A percentile compares a stretch with the other conserved stretches of the same genome.
Conservation (phyloP, 2,329 filamentous ascomycete species). For the Fusarium falciforme region DNA sequence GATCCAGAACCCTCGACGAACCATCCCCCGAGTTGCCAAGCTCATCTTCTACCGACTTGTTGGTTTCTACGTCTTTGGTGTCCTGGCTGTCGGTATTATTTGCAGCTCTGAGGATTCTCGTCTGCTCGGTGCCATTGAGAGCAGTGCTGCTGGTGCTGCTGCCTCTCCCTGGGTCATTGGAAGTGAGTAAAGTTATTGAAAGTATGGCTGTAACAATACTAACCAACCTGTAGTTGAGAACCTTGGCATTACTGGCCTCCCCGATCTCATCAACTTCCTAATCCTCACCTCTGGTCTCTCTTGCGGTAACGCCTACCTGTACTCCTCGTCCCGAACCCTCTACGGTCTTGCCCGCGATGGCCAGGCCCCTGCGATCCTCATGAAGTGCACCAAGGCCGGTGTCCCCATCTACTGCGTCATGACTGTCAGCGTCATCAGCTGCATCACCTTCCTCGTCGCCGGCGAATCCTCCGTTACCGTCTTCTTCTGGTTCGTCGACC, state of each 20-base stretch:
- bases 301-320: constrained; percentile 61
- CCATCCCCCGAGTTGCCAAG: constrained; percentile 77
- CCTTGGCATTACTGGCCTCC: constrained; percentile 61
- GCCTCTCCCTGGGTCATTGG: constrained; percentile 71
- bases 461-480: constrained; percentile 59
- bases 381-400: constrained; percentile 68
- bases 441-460: constrained; percentile 63
- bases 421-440: constrained; percentile 59
- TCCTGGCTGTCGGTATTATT: constrained; percentile 66
- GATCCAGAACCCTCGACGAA: constrained; percentile 71
- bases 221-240: constrained; percentile 54
- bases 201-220: neutral
- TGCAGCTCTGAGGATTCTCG: constrained; percentile 61
- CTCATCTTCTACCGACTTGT: constrained; percentile 80
- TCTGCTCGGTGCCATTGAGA: constrained; percentile 56
- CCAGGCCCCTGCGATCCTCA: constrained; percentile 61
- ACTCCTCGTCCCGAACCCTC: constrained; percentile 58
- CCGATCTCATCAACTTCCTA: constrained; percentile 68
- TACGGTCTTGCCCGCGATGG: constrained; percentile 60
- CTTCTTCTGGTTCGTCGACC: constrained; percentile 65
- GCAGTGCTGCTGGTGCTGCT: constrained; percentile 65
- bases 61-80: constrained; percentile 75
- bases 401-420: constrained; percentile 67
- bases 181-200: constrained; percentile 12
- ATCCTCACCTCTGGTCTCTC: constrained; percentile 66